Percentiles rank a stretch among this genome's conserved stretches.
Evolutionary conservation across 306 rosid species (phyloP).

Genomic region (Arachis hypogaea): DNA sequence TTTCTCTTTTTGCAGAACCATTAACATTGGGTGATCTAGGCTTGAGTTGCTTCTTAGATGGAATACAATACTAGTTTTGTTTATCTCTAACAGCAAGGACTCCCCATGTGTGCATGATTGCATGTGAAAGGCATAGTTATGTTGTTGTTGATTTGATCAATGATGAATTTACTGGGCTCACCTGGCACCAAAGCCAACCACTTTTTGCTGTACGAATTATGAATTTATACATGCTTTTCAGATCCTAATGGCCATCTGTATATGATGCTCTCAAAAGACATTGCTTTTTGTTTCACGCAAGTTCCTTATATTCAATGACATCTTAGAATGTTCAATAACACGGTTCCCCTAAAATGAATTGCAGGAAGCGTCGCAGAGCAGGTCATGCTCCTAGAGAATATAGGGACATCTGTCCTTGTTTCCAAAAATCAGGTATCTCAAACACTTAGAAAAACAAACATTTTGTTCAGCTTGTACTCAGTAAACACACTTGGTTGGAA

Average conservation of each 20-base stretch:
- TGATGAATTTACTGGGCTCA: constrained; percentile 13
- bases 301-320: background rate
- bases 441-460: background rate
- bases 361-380: constrained; percentile 92
- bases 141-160: background rate
- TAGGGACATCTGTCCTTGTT: constrained; percentile 96
- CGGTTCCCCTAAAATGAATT: constrained; percentile 32
- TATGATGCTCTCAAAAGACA: constrained; percentile 4
- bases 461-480: constrained; percentile 5
- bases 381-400: constrained; percentile 94
- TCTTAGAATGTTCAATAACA: constrained; percentile 25
- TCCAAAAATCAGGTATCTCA: constrained; percentile 78
- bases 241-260: constrained; percentile 2
- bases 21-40: too few species aligned
- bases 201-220: background rate
- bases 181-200: constrained; percentile 9
- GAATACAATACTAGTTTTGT: too few species aligned
- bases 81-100: too few species aligned
- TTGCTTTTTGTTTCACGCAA: constrained; percentile 16
- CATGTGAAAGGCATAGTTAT: constrained; percentile 1
- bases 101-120: background rate
- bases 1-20: too few species aligned
- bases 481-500: constrained; percentile 4
- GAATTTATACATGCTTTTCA: constrained; percentile 25
- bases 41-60: too few species aligned